Evolutionary conservation across 371 early-diverging fungal species (phyloP), one percentile per base, ranked within the genome.

Genomic region (Mortierella sp.): DNA sequence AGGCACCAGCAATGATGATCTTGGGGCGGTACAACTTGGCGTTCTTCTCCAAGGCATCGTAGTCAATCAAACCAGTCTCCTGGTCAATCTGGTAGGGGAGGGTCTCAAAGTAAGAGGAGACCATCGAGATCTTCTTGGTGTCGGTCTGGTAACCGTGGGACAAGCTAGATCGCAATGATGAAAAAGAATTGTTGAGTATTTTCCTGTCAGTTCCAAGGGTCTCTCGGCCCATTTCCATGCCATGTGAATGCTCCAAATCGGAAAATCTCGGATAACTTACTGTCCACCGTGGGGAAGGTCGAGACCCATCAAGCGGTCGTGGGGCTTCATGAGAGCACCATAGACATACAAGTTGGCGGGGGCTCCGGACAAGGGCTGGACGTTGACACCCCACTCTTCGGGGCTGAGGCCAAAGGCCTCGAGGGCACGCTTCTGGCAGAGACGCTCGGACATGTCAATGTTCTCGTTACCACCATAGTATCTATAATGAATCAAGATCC

Each of bases 381-480:
- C 99, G 81, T 99, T 99, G 61, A 98, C 99, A 71, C 99, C 99
- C 99, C 99, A 99, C 72, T 94, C 88, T 43, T 85, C 88, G n/a
- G 86, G 85, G 80, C 96, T 92, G 55, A 99, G 85, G 57, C 87
- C 82, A 83, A 98, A 99, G 18, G 98, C 92, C 79, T 95, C 94
- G 47, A 99, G 88, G 29, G 99, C 99, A 67, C 99, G 92, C 82
- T 94, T 84, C 82, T 97, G 98, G 86, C 99, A 99, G 37, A 99
- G 88, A 58, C 69, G 80, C 85, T 99, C 99, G 28, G 99, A 95
- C 88, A 86, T 86, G 85, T 99, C 99, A 74, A 99, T 99, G 82
- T 89, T 95, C 84, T 98, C 97, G 83, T 99, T 99, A 68, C 99
- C 99, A 72, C 99, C 99, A 83, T 99, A 99, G 89, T 99, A 99